These are phyloP conservation scores for Pueraria montana DNA, from an alignment of 306 rosid genomes.

Conservation along the genomic window DNA sequence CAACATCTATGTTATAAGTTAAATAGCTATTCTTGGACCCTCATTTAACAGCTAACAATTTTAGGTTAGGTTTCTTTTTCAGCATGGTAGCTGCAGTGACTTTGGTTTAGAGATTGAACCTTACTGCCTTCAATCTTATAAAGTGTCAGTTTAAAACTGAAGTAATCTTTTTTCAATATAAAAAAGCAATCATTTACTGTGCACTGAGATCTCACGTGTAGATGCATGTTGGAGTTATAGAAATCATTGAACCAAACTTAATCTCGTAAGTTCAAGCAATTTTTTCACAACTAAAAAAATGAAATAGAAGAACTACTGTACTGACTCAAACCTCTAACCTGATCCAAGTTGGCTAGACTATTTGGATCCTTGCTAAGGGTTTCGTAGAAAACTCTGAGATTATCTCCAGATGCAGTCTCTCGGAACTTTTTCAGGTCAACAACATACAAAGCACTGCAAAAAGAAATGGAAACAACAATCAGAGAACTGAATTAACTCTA, in stretches of 20 bases:
- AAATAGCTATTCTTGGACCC: background rate
- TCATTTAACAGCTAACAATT: slow-evolving; percentile 6
- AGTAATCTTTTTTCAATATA: background rate
- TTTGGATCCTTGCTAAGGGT: slow-evolving; percentile 99
- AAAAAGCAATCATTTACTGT: background rate
- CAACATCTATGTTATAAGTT: background rate
- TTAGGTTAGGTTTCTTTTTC: background rate
- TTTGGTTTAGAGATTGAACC: background rate
- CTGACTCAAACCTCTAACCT: slow-evolving; percentile 62
- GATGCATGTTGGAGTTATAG: background rate
- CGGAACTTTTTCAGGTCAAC: slow-evolving; percentile 95
- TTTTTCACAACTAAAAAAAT: slow-evolving; percentile 23
- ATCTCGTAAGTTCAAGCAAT: slow-evolving; percentile 27
- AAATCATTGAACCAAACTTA: slow-evolving; percentile 9
- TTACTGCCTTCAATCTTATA: background rate
- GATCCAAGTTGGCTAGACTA: slow-evolving; percentile 96
- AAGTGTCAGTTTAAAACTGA: background rate
- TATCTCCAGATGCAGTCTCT: slow-evolving; percentile 99
- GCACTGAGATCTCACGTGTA: background rate
- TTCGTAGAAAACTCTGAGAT: slow-evolving; percentile 98
- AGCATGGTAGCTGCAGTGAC: background rate
- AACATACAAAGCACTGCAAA: slow-evolving; percentile 92
- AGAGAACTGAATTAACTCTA: slow-evolving; percentile 26
- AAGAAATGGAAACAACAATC: slow-evolving; percentile 41
- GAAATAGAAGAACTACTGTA: background rate